Evolutionary conservation across 2,329 filamentous ascomycete species (phyloP), one percentile per base, ranked within the genome.

Genomic region (Fusarium sp.): DNA sequence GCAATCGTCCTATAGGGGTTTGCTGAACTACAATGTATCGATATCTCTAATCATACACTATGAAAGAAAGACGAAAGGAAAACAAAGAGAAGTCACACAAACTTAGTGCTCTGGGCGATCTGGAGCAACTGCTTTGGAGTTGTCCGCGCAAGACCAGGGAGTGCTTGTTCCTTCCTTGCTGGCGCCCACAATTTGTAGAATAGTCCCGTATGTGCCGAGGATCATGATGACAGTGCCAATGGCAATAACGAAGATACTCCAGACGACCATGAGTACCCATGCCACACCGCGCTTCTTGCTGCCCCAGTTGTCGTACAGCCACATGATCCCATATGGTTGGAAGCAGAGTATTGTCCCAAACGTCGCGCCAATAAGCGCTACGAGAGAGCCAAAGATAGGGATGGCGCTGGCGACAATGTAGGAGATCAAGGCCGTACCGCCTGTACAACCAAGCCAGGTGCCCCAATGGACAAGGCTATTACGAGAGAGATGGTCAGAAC

Each of bases 391-490:
- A 42, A 71, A 71, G 8, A 55, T 41, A 1, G 68, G 68, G 43
- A 71, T 66, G 11, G 64, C 64, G 25, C 68, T 72, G 25, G 68
- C 68, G 12, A 71, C 59, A 43, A 69, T 66, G 34, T 71, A 71
- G 27, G 68, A 68, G 21, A 62, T 43, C 8, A 63, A 6, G 10
- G 68, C 66, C 20, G 57, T 16, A 12, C 63, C 50, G 3, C 46
- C 20, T 10, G 64, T 72, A 51, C 68, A 71, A 20, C 55, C 64
- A 28, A 71, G 64, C 78, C 78, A 79, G 10, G 71, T 71, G 3
- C 62, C 45, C 76, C 77, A 79, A 53, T 79, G 78, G 3, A 67
- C 50, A 11, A 68, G 5, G 6, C 59, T 75, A 32, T 77, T 77
- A 10, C 68, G 56, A 18, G 64, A 67, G 18, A 79, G 69, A 62